Evolutionary conservation across 805 yeast species (phyloP), one percentile per base, ranked within the genome.

Genomic region (Candida silvicultrix): DNA sequence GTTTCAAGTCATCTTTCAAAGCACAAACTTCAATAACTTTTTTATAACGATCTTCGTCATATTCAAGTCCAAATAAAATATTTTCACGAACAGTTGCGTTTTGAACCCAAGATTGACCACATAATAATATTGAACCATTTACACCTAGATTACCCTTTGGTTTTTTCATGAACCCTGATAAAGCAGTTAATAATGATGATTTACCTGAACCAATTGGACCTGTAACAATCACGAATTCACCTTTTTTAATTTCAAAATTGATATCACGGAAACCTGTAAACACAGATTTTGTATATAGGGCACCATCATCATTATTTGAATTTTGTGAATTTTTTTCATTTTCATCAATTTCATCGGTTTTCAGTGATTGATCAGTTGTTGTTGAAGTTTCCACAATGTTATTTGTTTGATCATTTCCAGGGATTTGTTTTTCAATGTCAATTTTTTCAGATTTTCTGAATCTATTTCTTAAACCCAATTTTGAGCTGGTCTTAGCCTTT

Each of bases 1-100:
- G 78, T 29, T 73, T 75, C 48, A 90, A 69, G 67, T 90, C 98
- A 21, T 78, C 79, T 11, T 71, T 64, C 52, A 90, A 75, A 11
- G 94, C 95, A 70, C 97, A 92, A 0, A 95, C 96, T 40, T 78
- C 76, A 16, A 90, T 65, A 0, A 94, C 89, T 49, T 73, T 72
- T 34, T 80, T 74, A 66, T 90, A 90, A 56, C 87, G 87, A 4
- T 74, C 83, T 9, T 82, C 73, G 56, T 90, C 96, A 62, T 69
- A 86, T 52, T 74, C 79, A 56, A 81, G 84, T 12, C 97, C 97
- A 66, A 89, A 90, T 39, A 88, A 63, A 58, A 90, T 85, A 60
- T 90, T 90, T 21, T 89, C 96, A 55, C 77, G 82, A 5, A 92
- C 89, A 4, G 94, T 74, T 25, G 95, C 96, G 60, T 92, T 92